phyloP scores from a whole-genome alignment of 1,284 basidiomycete species.

The Golubevia sp. region DNA sequence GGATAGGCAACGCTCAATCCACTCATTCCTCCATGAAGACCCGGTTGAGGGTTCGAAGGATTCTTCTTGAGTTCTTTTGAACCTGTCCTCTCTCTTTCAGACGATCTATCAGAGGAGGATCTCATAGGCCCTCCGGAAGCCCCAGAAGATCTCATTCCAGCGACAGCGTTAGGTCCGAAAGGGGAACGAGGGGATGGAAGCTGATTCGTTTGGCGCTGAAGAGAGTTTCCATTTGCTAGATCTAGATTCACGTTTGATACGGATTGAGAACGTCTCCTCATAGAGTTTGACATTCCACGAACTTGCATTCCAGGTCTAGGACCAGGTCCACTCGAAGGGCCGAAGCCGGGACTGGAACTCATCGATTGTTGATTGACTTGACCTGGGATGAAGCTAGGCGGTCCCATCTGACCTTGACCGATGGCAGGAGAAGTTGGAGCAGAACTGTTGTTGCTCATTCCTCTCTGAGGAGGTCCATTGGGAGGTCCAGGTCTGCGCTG shows the following conservation, averaged over 20 bases:
- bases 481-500: neutral
- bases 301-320: conserved; percentile 1
- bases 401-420: neutral
- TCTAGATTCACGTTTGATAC: neutral
- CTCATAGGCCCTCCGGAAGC: conserved; percentile 21
- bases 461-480: neutral
- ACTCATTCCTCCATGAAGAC: conserved; percentile 12
- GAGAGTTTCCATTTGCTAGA: neutral
- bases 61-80: conserved; percentile 44
- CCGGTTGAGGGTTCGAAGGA: conserved; percentile 45
- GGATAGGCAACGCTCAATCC: neutral
- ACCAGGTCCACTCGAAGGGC: neutral
- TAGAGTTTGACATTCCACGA: neutral
- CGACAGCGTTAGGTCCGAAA: neutral
- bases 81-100: conserved; percentile 32
- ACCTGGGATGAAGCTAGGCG: conserved; percentile 14
- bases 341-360: conserved; percentile 19
- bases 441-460: neutral
- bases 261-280: conserved; percentile 3
- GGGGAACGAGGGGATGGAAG: neutral
- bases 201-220: neutral
- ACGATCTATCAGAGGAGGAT: conserved; percentile 38
- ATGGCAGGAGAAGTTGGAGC: neutral
- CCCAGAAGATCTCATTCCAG: neutral
- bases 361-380: too few species aligned